Percentiles rank a stretch among this genome's conserved stretches.
Conservation (phyloP, 768 basidiomycete genomes). For the Floccularia luteovirens region DNA sequence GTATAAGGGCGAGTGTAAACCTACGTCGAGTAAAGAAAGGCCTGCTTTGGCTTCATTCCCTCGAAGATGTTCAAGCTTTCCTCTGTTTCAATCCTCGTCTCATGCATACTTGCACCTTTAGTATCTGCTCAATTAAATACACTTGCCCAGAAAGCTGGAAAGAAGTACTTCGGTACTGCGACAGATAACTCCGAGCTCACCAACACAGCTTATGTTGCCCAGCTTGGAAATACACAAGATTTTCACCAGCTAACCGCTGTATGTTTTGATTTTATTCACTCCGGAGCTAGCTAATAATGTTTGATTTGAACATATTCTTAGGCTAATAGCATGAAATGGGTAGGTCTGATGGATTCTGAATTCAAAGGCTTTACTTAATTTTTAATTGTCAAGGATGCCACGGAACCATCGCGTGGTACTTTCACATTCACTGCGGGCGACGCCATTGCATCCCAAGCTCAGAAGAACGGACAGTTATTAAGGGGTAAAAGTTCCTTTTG, state of each 20-base stretch:
- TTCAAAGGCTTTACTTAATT: background rate
- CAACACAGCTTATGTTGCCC: conserved; percentile 28
- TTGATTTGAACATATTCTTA: conserved; percentile 3
- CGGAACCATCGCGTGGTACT: conserved; percentile 38
- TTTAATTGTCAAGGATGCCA: conserved; percentile 32
- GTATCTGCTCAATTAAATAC: conserved; percentile 44
- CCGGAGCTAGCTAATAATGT: background rate
- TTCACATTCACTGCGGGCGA: conserved; percentile 45
- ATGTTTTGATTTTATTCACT: conserved; percentile 2
- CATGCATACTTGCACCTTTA: conserved; percentile 4
- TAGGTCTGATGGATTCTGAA: conserved; percentile 6
- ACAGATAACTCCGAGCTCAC: conserved; percentile 38
- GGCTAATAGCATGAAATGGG: conserved; percentile 54
- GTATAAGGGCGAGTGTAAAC: background rate
- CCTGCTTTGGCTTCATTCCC: no score
- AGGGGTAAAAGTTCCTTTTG: conserved; percentile 20
- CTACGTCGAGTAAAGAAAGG: background rate
- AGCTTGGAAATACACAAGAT: conserved; percentile 25
- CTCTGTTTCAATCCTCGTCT: background rate
- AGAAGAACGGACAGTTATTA: conserved; percentile 37
- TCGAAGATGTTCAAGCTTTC: no score
- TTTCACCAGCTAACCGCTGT: conserved; percentile 41
- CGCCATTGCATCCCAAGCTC: conserved; percentile 34
- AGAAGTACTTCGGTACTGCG: conserved; percentile 42
- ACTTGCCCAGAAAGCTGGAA: conserved; percentile 32